Percentiles rank a stretch among this genome's conserved stretches.
phyloP scores from a whole-genome alignment of 768 basidiomycete species.

The Naganishia vishniacii region DNA sequence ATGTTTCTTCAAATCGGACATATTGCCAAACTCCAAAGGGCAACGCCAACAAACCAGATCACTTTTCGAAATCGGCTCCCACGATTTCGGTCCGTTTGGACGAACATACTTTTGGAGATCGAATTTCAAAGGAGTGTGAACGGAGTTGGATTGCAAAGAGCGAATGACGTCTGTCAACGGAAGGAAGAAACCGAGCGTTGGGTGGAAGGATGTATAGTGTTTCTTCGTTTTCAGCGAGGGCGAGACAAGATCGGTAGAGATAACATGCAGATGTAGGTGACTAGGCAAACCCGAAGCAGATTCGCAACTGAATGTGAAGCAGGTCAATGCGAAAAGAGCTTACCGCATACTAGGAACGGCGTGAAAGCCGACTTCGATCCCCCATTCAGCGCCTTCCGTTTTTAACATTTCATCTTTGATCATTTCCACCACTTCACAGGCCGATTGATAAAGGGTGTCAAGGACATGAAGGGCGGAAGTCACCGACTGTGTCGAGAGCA shows the following conservation, averaged over 20 bases:
- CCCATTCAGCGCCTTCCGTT: conserved; percentile 48
- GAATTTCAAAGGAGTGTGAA: background rate
- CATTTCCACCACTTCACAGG: conserved; percentile 56
- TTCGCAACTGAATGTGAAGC: background rate
- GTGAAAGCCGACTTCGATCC: conserved; percentile 76
- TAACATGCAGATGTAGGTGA: conserved; percentile 63
- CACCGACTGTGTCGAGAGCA: conserved; percentile 34
- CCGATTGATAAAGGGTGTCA: conserved; percentile 58
- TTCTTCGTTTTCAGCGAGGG: conserved; percentile 73
- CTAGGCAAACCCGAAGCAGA: conserved; percentile 22
- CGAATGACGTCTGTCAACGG: conserved; percentile 61
- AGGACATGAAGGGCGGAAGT: conserved; percentile 51
- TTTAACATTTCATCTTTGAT: conserved; percentile 75
- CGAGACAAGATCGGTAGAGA: conserved; percentile 71
- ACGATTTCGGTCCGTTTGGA: conserved; percentile 40
- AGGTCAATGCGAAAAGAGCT: conserved; percentile 43
- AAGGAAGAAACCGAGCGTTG: conserved; percentile 74
- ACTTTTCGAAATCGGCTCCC: conserved; percentile 65
- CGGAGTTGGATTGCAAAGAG: background rate
- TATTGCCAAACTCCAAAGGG: conserved; percentile 59
- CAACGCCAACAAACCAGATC: conserved; percentile 68
- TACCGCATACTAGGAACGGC: conserved; percentile 79
- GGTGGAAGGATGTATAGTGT: conserved; percentile 88
- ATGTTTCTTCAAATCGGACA: conserved; percentile 69
- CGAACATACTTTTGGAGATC: conserved; percentile 7